Base-by-base conservation (phyloP, 352 stramenopile species). In the Saprolegnia diclina region DNA sequence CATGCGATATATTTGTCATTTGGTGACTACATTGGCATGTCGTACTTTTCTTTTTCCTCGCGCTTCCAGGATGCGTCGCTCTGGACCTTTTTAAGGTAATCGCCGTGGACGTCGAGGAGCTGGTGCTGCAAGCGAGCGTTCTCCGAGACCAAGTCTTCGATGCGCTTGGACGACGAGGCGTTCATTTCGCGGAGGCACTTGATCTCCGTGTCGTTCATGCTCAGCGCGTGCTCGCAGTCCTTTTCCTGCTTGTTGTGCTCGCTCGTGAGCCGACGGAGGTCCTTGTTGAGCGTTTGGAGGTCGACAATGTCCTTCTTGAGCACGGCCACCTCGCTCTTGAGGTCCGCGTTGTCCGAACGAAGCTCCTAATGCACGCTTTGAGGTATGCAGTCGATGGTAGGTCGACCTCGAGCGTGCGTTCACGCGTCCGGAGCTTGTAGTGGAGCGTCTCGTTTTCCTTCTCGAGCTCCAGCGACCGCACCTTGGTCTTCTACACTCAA, bases 41-140 rank as follows among this genome's bases (percentile, higher is more conserved):
- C n/a, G 44, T 69, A 61, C 63, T 69, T 69, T 69, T 69, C 63
- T 48, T 69, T 69, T n/a, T 69, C 63, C 26, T 69, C 54, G 38
- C 54, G 63, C 21, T 69, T 69, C 63, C 63, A 69, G 29, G 63
- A 69, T 54, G 90, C 83, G 62, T 90, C 82, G 45, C 83, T 87
- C 72, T 92, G 90, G 61, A 90, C 79, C 71, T 90, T 91, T 53
- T 83, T 79, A 16, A 92, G 74, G 61, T 90, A 91, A 35, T 92
- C 85, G 62, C 87, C 89, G 55, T 92, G 85, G 0, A 83, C 82
- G 42, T 91, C 83, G n/a, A 92, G 74, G 0, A 92, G 64, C 64
- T 92, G 79, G 50, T 81, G 76, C 65, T 91, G 85, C 16, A 92
- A 57, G 22, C 90, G 79, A 5, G 76, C 73, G 14, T 91, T 81